Evolutionary conservation across 805 yeast species (phyloP), one percentile per base, ranked within the genome.

Genomic region (Candida oleophila): DNA sequence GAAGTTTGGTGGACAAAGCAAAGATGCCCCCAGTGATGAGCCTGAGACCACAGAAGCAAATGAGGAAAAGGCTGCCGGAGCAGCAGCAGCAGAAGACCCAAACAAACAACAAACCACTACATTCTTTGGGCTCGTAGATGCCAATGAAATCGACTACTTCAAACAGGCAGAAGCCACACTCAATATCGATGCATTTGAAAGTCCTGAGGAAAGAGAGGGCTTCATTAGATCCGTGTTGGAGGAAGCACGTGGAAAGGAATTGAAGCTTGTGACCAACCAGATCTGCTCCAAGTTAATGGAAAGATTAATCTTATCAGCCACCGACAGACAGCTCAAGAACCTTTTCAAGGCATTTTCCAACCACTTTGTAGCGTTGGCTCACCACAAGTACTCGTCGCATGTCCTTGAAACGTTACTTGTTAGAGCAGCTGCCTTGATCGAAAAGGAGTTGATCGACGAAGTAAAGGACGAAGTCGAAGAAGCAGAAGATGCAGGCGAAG

Each of bases 261-360:
- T 94, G 55, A 92, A 94, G 65, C 74, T 92, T 36, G 96, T 87
- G 3, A 92, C 97, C 2, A 91, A 92, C 60, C 97, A 91, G 60
- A 89, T 92, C 47, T 90, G 97, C 64, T 92, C 98, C 20, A 92
- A 92, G 62, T 74, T 94, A 48, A 76, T 94, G 73, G 99, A 92
- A 66, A 76, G 99, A 60, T 69, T 92, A 50, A 78, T 92, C n/a
- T 66, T 87, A 37, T 68, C 73, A 16, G 85, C 91, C 14, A 73
- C 77, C 22, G 84, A 82, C 50, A 70, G 66, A 11, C 95, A 89
- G 62, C 65, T 89, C 49, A 82, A 83, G 55, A 70, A 73, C 28
- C 60, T 91, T 0, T 87, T 85, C 64, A 76, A 74, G 49, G 80
- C 83, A 1, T 87, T 90, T 58, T 73, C 73, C 37, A 89, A 87